phyloP scores from a whole-genome alignment of 495 filamentous ascomycete species.

The Durotheca rogersii region DNA sequence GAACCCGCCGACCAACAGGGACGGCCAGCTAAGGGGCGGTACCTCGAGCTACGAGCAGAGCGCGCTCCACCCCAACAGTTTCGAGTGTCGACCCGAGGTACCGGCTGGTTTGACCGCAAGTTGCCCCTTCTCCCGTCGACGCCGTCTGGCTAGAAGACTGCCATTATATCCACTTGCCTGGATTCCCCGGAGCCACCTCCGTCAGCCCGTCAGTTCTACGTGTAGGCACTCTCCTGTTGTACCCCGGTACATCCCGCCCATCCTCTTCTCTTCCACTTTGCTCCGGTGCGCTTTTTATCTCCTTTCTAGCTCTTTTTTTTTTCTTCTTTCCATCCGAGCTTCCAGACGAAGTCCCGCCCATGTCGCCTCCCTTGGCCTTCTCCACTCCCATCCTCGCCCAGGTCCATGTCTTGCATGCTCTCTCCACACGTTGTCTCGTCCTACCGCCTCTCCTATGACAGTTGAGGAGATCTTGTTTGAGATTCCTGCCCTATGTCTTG shows the following conservation, averaged over 20 bases:
- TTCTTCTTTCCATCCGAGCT: background rate
- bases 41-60: constrained; percentile 17
- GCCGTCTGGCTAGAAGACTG: too few relatives aligned
- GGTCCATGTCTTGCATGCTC: constrained; percentile 22
- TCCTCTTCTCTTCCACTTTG: constrained; percentile 10
- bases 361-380: background rate
- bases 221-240: too few relatives aligned
- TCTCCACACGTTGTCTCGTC: constrained; percentile 1
- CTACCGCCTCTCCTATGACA: constrained; percentile 4
- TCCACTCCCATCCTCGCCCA: background rate
- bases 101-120: constrained; percentile 28
- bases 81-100: constrained; percentile 20
- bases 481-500: background rate
- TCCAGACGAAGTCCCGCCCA: background rate
- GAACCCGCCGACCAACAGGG: too few relatives aligned
- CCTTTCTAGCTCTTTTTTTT: background rate
- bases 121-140: constrained; percentile 25
- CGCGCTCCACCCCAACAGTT: constrained; percentile 8
- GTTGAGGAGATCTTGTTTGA: background rate
- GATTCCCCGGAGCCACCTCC: constrained; percentile 16
- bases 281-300: too few relatives aligned
- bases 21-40: too few relatives aligned
- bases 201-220: constrained; percentile 10
- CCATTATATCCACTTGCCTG: constrained; percentile 28
- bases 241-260: too few relatives aligned